Evolutionary conservation across 805 yeast genomes (phyloP), one percentile per base, ranked within the genome.

Genomic region (Kazachstania bromeliacearum): DNA sequence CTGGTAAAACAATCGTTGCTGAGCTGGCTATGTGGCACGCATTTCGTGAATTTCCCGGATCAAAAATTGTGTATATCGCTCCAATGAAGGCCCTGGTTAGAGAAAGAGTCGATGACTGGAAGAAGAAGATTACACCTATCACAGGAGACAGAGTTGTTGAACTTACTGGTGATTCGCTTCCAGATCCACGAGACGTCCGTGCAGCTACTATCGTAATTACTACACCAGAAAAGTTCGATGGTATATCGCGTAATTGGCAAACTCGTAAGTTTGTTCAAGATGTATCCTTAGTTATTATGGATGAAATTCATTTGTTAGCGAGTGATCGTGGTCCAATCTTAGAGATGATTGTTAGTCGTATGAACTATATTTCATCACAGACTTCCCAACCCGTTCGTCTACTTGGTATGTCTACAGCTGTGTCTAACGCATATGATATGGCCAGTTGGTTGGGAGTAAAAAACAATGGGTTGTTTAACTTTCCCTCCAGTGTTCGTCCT

Each of bases 11-110:
- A 0, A 81, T 92, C 23, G 97, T 94, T 20, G 95, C 97, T 0
- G 99, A 92, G 54, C 61, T 92, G 38, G 97, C 97, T 0, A 84
- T 92, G 12, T 92, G 97, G 96, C 89, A 87, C 55, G 96, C 98
- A 0, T 82, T 89, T 56, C 74, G 71, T 31, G 80, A 82, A 32
- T 77, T 70, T 39, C 96, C 96, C 0, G 75, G 78, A 8, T 75
- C 85, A 2, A 92, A 92, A 52, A 81, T 92, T 38, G 81, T 92
- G 6, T 92, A 87, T 52, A 89, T 87, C 28, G 96, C 96, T 0
- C 96, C 96, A 1, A 68, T 88, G 58, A 88, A 88, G 57, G 96
- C 96, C 1, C 63, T 88, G 41, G 96, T 97, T 0, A 89, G 96
- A 2, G 99, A 92, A 64, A 85, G 94, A 51, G 96, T 88, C 1